These are phyloP conservation scores for Lentinula guzmanii DNA, from an alignment of 768 basidiomycete genomes.

Conservation along the genomic window DNA sequence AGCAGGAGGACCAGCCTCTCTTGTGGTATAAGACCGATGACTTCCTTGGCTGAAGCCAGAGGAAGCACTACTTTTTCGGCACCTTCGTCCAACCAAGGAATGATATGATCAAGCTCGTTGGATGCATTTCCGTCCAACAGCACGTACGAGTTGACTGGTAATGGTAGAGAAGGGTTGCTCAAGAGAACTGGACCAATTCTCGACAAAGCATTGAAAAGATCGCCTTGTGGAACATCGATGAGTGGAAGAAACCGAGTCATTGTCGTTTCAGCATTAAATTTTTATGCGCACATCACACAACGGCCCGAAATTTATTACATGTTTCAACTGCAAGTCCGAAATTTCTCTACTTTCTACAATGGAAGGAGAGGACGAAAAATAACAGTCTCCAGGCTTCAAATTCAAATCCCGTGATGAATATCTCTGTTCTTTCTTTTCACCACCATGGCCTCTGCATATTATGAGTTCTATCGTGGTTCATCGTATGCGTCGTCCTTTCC, in stretches of 20 bases:
- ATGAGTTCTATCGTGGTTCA: conserved; percentile 89
- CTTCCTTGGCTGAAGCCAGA: conserved; percentile 55
- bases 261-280: not conserved
- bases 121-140: conserved; percentile 47
- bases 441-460: conserved; percentile 38
- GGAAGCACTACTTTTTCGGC: conserved; percentile 76
- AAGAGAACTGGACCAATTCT: conserved; percentile 78
- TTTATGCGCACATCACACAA: not conserved
- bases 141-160: conserved; percentile 39
- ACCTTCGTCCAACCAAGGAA: conserved; percentile 70
- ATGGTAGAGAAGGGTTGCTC: conserved; percentile 24
- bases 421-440: not conserved
- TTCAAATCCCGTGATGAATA: not conserved
- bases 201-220: conserved; percentile 53
- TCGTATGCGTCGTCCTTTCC: conserved; percentile 51
- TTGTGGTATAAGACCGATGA: conserved; percentile 62
- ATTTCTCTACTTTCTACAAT: too few relatives aligned
- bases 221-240: conserved; percentile 40
- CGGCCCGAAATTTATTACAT: not conserved
- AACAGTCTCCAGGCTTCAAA: too few relatives aligned
- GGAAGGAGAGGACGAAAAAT: too few relatives aligned
- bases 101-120: conserved; percentile 46
- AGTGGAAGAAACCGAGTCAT: conserved; percentile 59
- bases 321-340: too few relatives aligned
- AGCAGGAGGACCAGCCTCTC: conserved; percentile 73